A percentile compares a stretch with the other conserved stretches of the same genome.
phyloP scores from a whole-genome alignment of 139 green algal genomes.

The Spirogloea muscicola region DNA sequence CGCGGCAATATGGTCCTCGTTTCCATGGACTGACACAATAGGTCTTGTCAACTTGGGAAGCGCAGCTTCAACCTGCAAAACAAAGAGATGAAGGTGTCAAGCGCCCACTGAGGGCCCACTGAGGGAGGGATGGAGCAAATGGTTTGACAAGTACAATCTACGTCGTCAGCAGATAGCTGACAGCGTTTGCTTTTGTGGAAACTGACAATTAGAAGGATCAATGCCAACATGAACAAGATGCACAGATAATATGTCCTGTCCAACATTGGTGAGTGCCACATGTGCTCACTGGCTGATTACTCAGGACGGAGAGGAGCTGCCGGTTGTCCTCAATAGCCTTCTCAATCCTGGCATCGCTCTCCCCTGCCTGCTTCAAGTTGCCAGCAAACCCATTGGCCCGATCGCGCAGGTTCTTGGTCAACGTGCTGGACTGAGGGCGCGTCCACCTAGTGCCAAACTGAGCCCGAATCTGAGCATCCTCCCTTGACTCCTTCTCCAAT shows the following conservation, averaged over 20 bases:
- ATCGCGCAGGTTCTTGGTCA: slow-evolving; percentile 46
- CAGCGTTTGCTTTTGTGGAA: too few relatives aligned
- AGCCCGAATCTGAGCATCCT: slow-evolving; percentile 55
- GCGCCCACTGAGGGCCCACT: too few relatives aligned
- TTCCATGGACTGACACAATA: slow-evolving; percentile 36
- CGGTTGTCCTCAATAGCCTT: slow-evolving; percentile 27
- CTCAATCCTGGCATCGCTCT: slow-evolving; percentile 42
- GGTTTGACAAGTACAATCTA: too few relatives aligned
- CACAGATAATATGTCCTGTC: too few relatives aligned
- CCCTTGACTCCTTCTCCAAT: slow-evolving; percentile 58
- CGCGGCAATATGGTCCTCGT: slow-evolving; percentile 30
- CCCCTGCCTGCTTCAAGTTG: slow-evolving; percentile 44
- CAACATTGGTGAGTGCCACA: too few relatives aligned
- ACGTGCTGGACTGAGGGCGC: slow-evolving; percentile 8
- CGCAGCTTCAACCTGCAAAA: slow-evolving; percentile 26
- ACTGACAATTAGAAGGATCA: too few relatives aligned
- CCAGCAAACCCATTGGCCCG: slow-evolving; percentile 15
- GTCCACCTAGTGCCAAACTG: slow-evolving; percentile 48
- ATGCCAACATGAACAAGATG: too few relatives aligned
- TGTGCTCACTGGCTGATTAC: slow-evolving; percentile 21
- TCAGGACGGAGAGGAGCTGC: slow-evolving; percentile 30
- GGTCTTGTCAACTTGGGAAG: slow-evolving; percentile 15
- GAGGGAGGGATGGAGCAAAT: too few relatives aligned
- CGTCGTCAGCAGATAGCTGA: too few relatives aligned
- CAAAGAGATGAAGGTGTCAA: too few relatives aligned